phyloP scores from a whole-genome alignment of 306 rosid species.

The Dryas octopetala region DNA sequence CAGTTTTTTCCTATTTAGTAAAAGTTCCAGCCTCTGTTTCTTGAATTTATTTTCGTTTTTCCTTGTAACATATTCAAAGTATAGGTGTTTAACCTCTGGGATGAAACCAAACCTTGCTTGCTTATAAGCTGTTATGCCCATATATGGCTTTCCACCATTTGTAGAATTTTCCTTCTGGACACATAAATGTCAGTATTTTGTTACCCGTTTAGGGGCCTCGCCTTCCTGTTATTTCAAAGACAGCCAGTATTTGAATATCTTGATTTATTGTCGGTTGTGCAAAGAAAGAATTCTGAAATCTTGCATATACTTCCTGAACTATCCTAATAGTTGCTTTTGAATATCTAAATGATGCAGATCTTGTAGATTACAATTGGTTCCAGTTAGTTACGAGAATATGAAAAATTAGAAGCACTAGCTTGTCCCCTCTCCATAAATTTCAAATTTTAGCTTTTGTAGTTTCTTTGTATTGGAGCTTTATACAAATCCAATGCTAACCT shows the following conservation, averaged over 20 bases:
- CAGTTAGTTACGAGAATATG: too few relatives aligned
- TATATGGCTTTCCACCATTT: conserved; percentile 1
- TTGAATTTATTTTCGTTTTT: neutral
- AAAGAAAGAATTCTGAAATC: neutral
- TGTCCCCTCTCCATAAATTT: neutral
- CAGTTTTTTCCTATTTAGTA: neutral
- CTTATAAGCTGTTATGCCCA: neutral
- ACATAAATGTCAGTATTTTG: neutral
- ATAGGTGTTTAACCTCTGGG: neutral
- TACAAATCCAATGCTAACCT: neutral
- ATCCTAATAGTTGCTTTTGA: neutral
- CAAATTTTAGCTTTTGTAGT: neutral
- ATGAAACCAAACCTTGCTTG: too few relatives aligned
- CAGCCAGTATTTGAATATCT: neutral
- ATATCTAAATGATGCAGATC: neutral
- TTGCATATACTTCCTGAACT: neutral
- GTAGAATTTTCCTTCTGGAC: neutral
- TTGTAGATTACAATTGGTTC: neutral
- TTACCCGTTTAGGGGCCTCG: neutral
- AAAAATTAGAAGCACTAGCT: neutral
- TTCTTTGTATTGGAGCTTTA: neutral
- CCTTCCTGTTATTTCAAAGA: neutral
- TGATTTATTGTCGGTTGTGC: neutral
- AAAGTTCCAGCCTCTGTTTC: neutral
- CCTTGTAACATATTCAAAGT: neutral